Percentiles rank a stretch among this genome's conserved stretches.
Conservation (phyloP, 352 stramenopile genomes). For the Phytophthora gonapodyides region DNA sequence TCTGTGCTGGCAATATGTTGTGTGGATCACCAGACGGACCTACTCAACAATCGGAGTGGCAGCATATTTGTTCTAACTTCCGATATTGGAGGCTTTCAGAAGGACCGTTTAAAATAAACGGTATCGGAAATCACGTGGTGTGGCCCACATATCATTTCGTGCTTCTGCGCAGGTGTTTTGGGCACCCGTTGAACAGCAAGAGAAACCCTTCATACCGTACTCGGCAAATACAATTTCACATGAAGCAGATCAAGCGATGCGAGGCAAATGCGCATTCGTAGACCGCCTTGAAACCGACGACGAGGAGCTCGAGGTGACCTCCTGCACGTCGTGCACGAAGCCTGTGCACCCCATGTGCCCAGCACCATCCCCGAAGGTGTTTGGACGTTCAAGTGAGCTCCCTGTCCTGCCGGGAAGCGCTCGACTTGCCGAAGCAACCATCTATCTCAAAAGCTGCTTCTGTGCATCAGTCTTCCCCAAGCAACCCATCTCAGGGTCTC, state of each 20-base stretch:
- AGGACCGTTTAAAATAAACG: too few relatives aligned
- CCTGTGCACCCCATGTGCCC: conserved; percentile 8
- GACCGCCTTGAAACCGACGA: neutral
- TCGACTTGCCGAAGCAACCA: neutral
- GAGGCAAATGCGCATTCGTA: neutral
- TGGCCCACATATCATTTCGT: too few relatives aligned
- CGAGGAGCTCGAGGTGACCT: neutral
- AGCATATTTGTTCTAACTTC: too few relatives aligned
- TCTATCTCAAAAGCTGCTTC: neutral
- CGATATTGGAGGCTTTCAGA: too few relatives aligned
- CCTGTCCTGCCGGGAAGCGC: neutral
- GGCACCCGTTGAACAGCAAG: too few relatives aligned
- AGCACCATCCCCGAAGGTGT: conserved; percentile 10
- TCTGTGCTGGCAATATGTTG: too few relatives aligned
- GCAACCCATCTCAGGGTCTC: neutral
- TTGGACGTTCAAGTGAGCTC: conserved; percentile 1
- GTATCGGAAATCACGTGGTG: too few relatives aligned
- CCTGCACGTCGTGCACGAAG: conserved; percentile 1
- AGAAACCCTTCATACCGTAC: too few relatives aligned
- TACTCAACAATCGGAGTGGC: too few relatives aligned
- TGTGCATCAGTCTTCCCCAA: neutral
- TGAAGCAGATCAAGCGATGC: neutral
- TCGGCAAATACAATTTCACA: too few relatives aligned
- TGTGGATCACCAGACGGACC: too few relatives aligned
- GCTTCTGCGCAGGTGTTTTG: too few relatives aligned